Conservation (phyloP, 176 grass and related monocot species). For the Leersia perrieri region DNA sequence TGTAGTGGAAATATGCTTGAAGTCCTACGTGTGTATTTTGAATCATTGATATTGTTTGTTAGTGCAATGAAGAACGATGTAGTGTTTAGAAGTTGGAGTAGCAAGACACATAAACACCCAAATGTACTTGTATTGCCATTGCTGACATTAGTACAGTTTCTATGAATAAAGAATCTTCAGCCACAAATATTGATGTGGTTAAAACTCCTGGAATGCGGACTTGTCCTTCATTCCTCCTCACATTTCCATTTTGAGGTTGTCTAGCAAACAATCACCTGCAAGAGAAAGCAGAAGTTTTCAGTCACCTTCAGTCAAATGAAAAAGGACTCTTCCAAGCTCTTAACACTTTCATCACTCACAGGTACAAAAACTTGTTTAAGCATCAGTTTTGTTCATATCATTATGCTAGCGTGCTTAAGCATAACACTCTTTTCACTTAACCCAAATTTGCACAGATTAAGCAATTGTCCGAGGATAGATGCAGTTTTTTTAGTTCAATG, state of each 20-base stretch:
- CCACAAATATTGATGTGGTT: slow-evolving; percentile 23
- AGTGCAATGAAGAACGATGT: neutral
- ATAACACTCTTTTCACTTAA: neutral
- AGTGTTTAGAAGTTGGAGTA: slow-evolving; percentile 1
- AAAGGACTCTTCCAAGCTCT: neutral
- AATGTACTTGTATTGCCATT: slow-evolving; percentile 40
- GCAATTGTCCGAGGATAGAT: neutral
- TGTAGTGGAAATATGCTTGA: neutral
- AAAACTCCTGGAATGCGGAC: slow-evolving; percentile 18
- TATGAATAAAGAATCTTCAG: slow-evolving; percentile 50
- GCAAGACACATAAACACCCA: slow-evolving; percentile 25
- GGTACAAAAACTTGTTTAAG: neutral
- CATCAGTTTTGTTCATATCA: neutral
- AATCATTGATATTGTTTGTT: slow-evolving; percentile 11
- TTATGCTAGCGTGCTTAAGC: neutral
- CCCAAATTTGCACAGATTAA: neutral
- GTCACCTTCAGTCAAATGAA: neutral
- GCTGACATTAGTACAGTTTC: slow-evolving; percentile 44
- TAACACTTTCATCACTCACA: neutral
- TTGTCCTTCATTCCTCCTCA: slow-evolving; percentile 30
- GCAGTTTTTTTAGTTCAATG: neutral
- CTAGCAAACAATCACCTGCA: slow-evolving; percentile 53
- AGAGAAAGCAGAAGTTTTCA: slow-evolving; percentile 24
- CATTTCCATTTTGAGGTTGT: slow-evolving; percentile 71
- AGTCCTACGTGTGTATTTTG: slow-evolving; percentile 26